These are phyloP conservation scores for Cercospora berteroae DNA, from an alignment of 2,329 filamentous ascomycete species.

Conservation along the genomic window DNA sequence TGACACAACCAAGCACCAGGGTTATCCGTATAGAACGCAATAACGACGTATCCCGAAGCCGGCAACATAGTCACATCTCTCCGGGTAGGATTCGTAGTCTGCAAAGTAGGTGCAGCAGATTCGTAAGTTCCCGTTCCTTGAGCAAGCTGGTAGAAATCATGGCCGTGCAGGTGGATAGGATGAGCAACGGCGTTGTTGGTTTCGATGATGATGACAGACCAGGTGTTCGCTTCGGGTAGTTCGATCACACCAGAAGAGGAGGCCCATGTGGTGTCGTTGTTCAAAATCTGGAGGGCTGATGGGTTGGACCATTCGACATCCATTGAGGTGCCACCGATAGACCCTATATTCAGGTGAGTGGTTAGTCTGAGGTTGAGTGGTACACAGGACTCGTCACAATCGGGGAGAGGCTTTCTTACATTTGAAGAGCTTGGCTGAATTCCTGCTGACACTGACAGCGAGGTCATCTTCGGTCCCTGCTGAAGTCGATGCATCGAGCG, in stretches of 20 bases:
- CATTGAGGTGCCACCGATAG: conserved; percentile 43
- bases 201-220: neutral
- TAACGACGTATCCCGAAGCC: conserved; percentile 35
- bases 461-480: conserved; percentile 15
- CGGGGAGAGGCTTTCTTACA: neutral
- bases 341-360: conserved; percentile 31
- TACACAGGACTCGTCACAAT: neutral
- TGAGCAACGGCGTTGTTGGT: conserved; percentile 26
- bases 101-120: conserved; percentile 30
- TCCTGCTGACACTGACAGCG: conserved; percentile 34
- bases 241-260: conserved; percentile 39
- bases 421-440: conserved; percentile 36
- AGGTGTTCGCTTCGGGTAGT: neutral
- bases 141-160: conserved; percentile 47
- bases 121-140: conserved; percentile 41
- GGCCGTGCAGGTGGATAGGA: conserved; percentile 47
- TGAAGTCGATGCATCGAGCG: conserved; percentile 27
- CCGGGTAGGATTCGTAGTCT: conserved; percentile 35
- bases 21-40: conserved; percentile 38
- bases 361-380: conserved; percentile 12
- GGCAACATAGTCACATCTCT: conserved; percentile 38
- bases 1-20: conserved; percentile 34
- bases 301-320: conserved; percentile 41
- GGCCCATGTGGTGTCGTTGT: conserved; percentile 36
- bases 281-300: conserved; percentile 39